These are phyloP conservation scores for Echria macrotheca DNA, from an alignment of 495 filamentous ascomycete genomes.

Conservation along the genomic window DNA sequence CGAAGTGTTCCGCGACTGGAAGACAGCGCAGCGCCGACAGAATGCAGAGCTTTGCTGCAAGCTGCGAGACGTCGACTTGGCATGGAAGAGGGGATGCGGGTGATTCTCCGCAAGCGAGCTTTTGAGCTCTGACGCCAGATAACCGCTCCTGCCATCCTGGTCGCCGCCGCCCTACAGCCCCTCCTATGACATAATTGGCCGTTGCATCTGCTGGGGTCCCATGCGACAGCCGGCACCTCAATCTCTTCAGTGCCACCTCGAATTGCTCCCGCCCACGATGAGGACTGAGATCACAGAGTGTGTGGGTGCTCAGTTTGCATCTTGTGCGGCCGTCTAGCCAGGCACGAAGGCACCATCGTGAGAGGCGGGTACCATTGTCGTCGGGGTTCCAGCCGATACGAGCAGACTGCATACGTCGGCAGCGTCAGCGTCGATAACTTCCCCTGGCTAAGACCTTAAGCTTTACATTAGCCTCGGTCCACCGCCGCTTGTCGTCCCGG, in stretches of 20 bases:
- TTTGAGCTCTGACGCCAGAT: neutral
- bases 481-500: too few species aligned
- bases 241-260: too few species aligned
- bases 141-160: neutral
- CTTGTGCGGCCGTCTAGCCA: too few species aligned
- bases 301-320: too few species aligned
- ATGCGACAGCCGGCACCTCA: neutral
- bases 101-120: neutral
- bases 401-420: neutral
- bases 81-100: neutral
- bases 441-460: too few species aligned
- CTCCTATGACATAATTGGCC: constrained; percentile 13
- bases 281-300: too few species aligned
- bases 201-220: neutral
- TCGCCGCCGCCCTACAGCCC: neutral
- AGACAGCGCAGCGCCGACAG: constrained; percentile 5
- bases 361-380: too few species aligned
- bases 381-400: neutral
- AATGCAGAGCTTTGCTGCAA: constrained; percentile 3
- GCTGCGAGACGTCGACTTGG: neutral
- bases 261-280: too few species aligned
- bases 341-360: too few species aligned
- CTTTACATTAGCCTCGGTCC: too few species aligned
- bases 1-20: neutral
- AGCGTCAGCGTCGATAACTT: too few species aligned